Conservation (phyloP, 495 filamentous ascomycete species). For the Umbilicaria muhlenbergii region DNA sequence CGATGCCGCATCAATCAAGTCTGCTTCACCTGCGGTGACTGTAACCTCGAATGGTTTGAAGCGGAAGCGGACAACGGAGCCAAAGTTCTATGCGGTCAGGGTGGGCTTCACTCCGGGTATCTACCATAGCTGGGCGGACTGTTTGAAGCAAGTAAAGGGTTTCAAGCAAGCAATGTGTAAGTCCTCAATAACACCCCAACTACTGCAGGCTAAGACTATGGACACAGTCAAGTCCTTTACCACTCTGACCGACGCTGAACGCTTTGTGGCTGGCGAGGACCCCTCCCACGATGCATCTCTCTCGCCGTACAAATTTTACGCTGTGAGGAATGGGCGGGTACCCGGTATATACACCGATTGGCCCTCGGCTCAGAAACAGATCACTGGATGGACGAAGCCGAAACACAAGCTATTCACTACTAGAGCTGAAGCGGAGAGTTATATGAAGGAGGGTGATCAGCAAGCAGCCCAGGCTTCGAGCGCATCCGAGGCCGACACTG, state of each 20-base stretch:
- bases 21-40: slow-evolving; percentile 10
- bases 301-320: slow-evolving; percentile 50
- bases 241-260: slow-evolving; percentile 59
- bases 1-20: slow-evolving; percentile 7
- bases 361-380: slow-evolving; percentile 60
- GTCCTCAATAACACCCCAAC: slow-evolving; percentile 16
- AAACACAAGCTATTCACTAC: slow-evolving; percentile 73
- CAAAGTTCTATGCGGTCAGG: slow-evolving; percentile 82
- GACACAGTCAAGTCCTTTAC: slow-evolving; percentile 67
- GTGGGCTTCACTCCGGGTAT: slow-evolving; percentile 65
- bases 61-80: slow-evolving; percentile 40
- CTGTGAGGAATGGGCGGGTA: slow-evolving; percentile 61
- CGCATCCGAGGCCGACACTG: slow-evolving; percentile 14
- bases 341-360: slow-evolving; percentile 87
- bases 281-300: slow-evolving; percentile 18
- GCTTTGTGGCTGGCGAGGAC: slow-evolving; percentile 53
- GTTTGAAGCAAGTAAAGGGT: slow-evolving; percentile 67
- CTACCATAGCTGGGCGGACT: slow-evolving; percentile 74
- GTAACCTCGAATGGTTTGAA: slow-evolving; percentile 38
- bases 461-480: slow-evolving; percentile 10
- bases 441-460: slow-evolving; percentile 37
- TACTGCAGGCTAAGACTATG: slow-evolving; percentile 7
- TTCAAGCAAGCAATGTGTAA: slow-evolving; percentile 70
- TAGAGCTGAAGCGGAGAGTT: slow-evolving; percentile 60
- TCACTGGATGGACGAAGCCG: slow-evolving; percentile 58